These are phyloP conservation scores for Epichloe aotearoae DNA, from an alignment of 2,329 filamentous ascomycete species.

Conservation along the genomic window DNA sequence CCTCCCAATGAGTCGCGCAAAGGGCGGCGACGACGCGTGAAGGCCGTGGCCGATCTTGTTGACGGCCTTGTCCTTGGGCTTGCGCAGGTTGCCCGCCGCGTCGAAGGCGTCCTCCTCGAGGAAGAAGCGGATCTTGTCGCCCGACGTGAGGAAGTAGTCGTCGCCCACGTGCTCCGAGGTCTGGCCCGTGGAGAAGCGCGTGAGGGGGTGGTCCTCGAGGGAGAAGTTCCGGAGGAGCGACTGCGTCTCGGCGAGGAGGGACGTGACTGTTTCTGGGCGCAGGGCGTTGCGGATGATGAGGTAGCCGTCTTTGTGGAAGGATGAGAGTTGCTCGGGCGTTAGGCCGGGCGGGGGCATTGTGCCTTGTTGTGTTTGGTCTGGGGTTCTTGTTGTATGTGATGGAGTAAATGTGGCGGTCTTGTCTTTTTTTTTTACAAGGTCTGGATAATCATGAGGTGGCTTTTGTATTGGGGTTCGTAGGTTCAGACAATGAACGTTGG, in stretches of 20 bases:
- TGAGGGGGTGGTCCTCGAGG: conserved; percentile 79
- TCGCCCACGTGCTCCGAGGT: conserved; percentile 72
- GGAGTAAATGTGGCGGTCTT: too few relatives aligned
- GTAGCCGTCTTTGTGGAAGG: conserved; percentile 77
- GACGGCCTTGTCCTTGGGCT: conserved; percentile 72
- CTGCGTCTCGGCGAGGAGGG: conserved; percentile 63
- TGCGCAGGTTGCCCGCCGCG: conserved; percentile 46
- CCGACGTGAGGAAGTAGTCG: conserved; percentile 81
- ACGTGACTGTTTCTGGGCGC: conserved; percentile 46
- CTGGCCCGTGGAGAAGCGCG: conserved; percentile 79
- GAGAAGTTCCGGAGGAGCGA: conserved; percentile 61
- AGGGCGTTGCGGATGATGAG: conserved; percentile 75
- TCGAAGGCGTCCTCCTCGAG: conserved; percentile 91
- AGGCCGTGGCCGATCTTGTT: conserved; percentile 81
- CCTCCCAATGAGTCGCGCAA: conserved; percentile 41
- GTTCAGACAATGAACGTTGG: too few relatives aligned
- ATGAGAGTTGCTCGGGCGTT: conserved; percentile 53
- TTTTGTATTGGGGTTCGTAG: too few relatives aligned
- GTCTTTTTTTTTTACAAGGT: too few relatives aligned
- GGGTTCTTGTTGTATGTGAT: too few relatives aligned
- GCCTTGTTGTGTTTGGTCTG: too few relatives aligned
- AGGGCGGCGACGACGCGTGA: conserved; percentile 54
- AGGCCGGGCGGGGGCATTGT: conserved; percentile 35
- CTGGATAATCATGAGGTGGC: too few relatives aligned
- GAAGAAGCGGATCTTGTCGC: conserved; percentile 92